Evolutionary conservation across 805 yeast genomes (phyloP).

Genomic region (Lipomyces sp.): DNA sequence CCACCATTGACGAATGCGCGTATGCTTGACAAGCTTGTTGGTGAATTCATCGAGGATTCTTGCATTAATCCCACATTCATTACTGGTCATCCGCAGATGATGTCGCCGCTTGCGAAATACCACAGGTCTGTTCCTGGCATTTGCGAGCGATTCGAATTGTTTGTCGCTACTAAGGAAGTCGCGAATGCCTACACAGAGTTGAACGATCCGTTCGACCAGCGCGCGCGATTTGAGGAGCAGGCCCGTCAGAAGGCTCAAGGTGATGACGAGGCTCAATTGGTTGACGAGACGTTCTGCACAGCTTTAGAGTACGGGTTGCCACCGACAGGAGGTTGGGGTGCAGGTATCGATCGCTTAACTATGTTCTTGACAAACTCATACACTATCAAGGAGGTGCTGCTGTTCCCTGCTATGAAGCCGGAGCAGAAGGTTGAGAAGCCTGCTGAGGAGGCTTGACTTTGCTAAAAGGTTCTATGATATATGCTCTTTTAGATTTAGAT

Average conservation of each 20-base stretch:
- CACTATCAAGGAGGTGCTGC: constrained; percentile 94
- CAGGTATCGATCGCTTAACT: constrained; percentile 97
- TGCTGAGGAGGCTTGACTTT: background rate
- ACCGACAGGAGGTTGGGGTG: constrained; percentile 99
- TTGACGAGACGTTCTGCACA: constrained; percentile 96
- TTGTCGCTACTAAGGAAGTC: constrained; percentile 97
- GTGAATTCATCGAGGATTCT: constrained; percentile 86
- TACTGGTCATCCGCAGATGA: constrained; percentile 99
- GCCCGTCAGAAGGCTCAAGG: constrained; percentile 98
- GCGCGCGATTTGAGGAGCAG: constrained; percentile 97
- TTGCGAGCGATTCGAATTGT: constrained; percentile 98
- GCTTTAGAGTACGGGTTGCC: constrained; percentile 98
- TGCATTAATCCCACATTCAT: constrained; percentile 97
- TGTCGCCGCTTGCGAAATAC: constrained; percentile 98
- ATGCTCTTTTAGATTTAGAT: too few species aligned
- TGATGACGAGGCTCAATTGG: constrained; percentile 97
- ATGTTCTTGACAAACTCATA: constrained; percentile 97
- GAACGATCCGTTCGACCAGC: constrained; percentile 98
- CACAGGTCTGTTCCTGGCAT: constrained; percentile 90
- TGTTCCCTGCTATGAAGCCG: constrained; percentile 99
- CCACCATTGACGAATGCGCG: constrained; percentile 96
- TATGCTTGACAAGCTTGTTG: constrained; percentile 97
- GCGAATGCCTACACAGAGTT: constrained; percentile 98
- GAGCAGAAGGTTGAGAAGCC: constrained; percentile 50
- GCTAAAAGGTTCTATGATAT: background rate